Base-by-base conservation (phyloP, 176 grass and related monocot genomes). In the Oryza brachyantha region DNA sequence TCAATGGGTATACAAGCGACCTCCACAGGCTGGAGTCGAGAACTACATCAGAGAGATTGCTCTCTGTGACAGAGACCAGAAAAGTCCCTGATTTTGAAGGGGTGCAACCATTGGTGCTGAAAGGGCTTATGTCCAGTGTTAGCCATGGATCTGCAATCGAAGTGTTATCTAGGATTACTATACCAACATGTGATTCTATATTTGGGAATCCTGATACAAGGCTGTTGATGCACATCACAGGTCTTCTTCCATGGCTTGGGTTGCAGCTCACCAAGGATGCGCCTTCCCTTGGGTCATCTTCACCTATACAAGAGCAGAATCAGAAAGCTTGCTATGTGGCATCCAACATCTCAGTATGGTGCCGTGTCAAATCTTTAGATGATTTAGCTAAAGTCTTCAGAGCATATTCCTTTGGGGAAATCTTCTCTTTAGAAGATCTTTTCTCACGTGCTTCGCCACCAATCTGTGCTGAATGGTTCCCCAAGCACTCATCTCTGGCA, bases 71-170 rank as follows among this genome's bases (percentile, higher is more conserved):
- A 0, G 95, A 94, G 79, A 86, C 85, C 0, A 87, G 92, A 8
- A 98, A 98, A 65, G 96, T 98, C 8, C 92, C 96, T 45, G 78
- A 74, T 64, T 98, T 98, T 26, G 90, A 98, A 79, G 96, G 96
- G 5, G 96, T 98, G 70, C 96, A 98, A 62, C 96, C 96, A 3
- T 81, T 98, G 48, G 96, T 98, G 52, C 78, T 98, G 60, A 98
- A 98, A 81, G 96, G 96, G 63, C 87, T 98, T 35, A 90, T 94
- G 90, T 98, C 90, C 13, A 88, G 85, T 74, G 92, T 88, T 34
- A 98, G 96, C 72, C 96, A 98, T 83, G 83, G 81, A 16, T 94
- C 92, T 36, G 89, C 92, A 28, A 93, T 98, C 16, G 92, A 98
- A 87, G 90, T 98, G 73, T 60, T 98, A 37, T 98, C 92, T n/a